These are phyloP conservation scores for Beauveria bassiana DNA, from an alignment of 2,329 filamentous ascomycete species.

Conservation along the genomic window DNA sequence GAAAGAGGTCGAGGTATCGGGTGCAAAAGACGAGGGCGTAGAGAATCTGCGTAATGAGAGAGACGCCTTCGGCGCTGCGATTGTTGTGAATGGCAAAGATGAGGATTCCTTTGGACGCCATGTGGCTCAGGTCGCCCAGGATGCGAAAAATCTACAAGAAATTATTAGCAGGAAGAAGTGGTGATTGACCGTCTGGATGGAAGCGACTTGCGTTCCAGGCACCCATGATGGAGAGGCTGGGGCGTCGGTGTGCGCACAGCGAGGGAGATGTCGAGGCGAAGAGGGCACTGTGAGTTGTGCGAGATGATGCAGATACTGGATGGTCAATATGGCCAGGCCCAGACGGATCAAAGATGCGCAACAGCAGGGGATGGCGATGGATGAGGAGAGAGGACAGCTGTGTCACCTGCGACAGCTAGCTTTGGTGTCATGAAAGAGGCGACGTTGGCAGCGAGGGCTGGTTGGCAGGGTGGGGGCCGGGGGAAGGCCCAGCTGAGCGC, in stretches of 20 bases:
- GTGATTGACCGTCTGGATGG: background rate
- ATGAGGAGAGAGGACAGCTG: background rate
- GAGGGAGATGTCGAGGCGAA: background rate
- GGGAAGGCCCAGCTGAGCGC: background rate
- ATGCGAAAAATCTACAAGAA: slow-evolving; percentile 57
- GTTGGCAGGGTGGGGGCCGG: background rate
- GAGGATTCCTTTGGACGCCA: slow-evolving; percentile 80
- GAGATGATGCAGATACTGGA: background rate
- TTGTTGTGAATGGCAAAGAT: slow-evolving; percentile 88
- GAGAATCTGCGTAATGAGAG: slow-evolving; percentile 81
- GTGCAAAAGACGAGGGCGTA: slow-evolving; percentile 82
- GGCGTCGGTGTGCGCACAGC: background rate
- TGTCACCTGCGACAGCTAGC: slow-evolving; percentile 6
- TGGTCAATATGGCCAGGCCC: background rate
- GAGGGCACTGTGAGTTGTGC: background rate
- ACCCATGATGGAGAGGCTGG: slow-evolving; percentile 25
- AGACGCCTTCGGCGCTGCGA: slow-evolving; percentile 81
- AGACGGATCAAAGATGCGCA: background rate
- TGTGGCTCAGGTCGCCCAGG: slow-evolving; percentile 76
- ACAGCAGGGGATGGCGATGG: background rate
- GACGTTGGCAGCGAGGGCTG: slow-evolving; percentile 5
- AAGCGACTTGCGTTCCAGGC: slow-evolving; percentile 32
- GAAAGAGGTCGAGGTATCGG: slow-evolving; percentile 79
- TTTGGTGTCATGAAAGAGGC: background rate
- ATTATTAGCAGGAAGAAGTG: background rate